Evolutionary conservation across 495 filamentous ascomycete species (phyloP).

Genomic region (Pseudoneurospora amorphoporcata): DNA sequence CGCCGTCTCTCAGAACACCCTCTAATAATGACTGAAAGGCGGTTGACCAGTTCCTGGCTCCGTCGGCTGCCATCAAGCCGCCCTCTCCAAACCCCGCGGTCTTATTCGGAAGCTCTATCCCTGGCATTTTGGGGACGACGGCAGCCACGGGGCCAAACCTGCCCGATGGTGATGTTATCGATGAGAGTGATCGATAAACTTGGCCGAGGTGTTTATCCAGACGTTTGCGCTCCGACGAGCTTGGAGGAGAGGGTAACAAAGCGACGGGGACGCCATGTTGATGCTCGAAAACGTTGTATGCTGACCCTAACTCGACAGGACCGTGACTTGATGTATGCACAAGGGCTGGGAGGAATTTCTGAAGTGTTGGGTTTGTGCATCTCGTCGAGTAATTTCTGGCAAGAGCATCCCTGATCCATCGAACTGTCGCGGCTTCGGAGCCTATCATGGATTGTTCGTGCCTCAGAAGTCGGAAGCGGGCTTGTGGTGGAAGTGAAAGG

Average conservation of each 20-base stretch:
- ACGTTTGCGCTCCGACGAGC: conserved; percentile 4
- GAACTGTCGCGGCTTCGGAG: conserved; percentile 24
- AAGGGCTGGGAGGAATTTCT: conserved; percentile 23
- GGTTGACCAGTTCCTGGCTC: conserved; percentile 27
- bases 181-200: conserved; percentile 24
- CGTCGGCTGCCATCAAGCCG: conserved; percentile 5
- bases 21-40: conserved; percentile 39
- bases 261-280: conserved; percentile 18
- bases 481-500: conserved; percentile 25
- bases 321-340: conserved; percentile 16
- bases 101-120: not conserved
- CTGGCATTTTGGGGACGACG: conserved; percentile 11
- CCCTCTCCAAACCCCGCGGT: not conserved
- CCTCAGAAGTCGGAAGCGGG: conserved; percentile 28
- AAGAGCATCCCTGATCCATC: conserved; percentile 18
- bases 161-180: conserved; percentile 25
- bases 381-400: not conserved
- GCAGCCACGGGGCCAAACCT: conserved; percentile 28
- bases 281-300: conserved; percentile 24
- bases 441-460: conserved; percentile 26
- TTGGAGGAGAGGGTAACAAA: conserved; percentile 12
- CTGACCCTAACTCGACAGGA: conserved; percentile 11
- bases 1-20: conserved; percentile 30
- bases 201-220: conserved; percentile 25
- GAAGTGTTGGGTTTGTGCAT: not conserved